These are phyloP conservation scores for Brassica napus DNA, from an alignment of 345 rosid genomes.

Conservation along the genomic window Da-Ae NC_063450.1:17185001-17185500, in stretches of 20 bases:
- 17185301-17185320: neutral
- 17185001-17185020: neutral
- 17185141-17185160: too few relatives aligned
- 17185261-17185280: neutral
- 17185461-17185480: neutral
- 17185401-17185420: neutral
- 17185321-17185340: neutral
- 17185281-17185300: neutral
- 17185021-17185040: neutral
- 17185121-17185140: too few relatives aligned
- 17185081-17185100: too few relatives aligned
- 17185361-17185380: too few relatives aligned
- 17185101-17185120: too few relatives aligned
- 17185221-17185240: neutral
- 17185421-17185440: neutral
- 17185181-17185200: too few relatives aligned
- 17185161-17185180: too few relatives aligned
- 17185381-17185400: neutral
- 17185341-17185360: neutral
- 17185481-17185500: neutral
- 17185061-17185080: too few relatives aligned
- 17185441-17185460: neutral
- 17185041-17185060: neutral
- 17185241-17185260: neutral
- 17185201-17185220: neutral